Conservation (phyloP, 805 yeast genomes). For the Peterozyma toletana region DNA sequence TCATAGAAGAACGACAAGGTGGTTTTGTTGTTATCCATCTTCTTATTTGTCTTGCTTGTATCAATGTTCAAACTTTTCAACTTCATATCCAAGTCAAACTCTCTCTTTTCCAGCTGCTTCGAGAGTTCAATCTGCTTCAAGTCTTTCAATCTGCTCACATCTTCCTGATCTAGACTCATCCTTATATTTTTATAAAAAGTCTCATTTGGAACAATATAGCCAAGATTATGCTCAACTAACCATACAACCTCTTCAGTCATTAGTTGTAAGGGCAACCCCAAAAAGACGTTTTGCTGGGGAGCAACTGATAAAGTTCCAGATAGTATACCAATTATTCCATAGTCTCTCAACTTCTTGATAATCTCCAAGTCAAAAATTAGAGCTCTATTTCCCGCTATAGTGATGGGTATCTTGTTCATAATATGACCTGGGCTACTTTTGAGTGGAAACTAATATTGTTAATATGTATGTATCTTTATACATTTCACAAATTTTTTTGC, state of each 20-base stretch:
- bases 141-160: constrained; percentile 6
- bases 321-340: constrained; percentile 70
- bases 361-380: constrained; percentile 53
- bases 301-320: constrained; percentile 80
- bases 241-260: constrained; percentile 68
- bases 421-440: no score
- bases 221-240: constrained; percentile 39
- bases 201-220: constrained; percentile 34
- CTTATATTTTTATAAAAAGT: constrained; percentile 18
- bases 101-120: constrained; percentile 10
- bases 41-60: background rate
- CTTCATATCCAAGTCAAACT: constrained; percentile 11
- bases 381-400: constrained; percentile 34
- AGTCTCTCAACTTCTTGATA: constrained; percentile 45
- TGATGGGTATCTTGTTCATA: constrained; percentile 18
- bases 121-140: constrained; percentile 9
- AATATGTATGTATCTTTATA: no score
- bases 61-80: constrained; percentile 6
- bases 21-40: constrained; percentile 3
- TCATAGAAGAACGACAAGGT: constrained; percentile 7
- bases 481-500: no score
- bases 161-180: constrained; percentile 8
- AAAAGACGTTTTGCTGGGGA: constrained; percentile 89
- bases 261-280: constrained; percentile 76
- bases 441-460: no score